These are phyloP conservation scores for Aspergillus neoniger DNA, from an alignment of 2,329 filamentous ascomycete genomes.

Conservation along the genomic window DNA sequence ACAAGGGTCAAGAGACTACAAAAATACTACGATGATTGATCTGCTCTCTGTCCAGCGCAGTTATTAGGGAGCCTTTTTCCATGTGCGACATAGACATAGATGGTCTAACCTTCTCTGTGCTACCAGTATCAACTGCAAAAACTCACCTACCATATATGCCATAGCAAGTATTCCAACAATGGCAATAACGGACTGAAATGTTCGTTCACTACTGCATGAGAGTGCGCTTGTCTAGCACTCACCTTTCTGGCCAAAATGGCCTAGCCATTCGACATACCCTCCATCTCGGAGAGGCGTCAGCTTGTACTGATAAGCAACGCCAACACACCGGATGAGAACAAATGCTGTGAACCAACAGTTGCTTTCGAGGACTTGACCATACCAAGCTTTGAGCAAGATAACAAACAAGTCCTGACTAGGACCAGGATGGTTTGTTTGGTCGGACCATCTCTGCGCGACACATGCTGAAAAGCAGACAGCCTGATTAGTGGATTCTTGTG, in stretches of 20 bases:
- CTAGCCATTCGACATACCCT: not conserved
- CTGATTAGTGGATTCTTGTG: not conserved
- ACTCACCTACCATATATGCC: not conserved
- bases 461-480: not conserved
- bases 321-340: not conserved
- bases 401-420: constrained; percentile 10
- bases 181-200: not conserved
- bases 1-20: no score
- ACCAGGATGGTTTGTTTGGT: not conserved
- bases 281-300: not conserved
- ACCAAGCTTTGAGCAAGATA: constrained; percentile 14
- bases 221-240: not conserved
- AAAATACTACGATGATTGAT: no score
- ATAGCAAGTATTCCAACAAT: not conserved
- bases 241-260: not conserved
- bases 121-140: no score
- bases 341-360: constrained; percentile 11
- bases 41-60: no score
- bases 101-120: no score
- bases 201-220: no score
- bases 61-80: no score
- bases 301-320: not conserved
- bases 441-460: not conserved
- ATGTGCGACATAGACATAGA: no score
- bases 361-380: not conserved